Evolutionary conservation across 345 rosid genomes (phyloP), one percentile per base, ranked within the genome.

Genomic region (Hypericum androsaemum): DNA sequence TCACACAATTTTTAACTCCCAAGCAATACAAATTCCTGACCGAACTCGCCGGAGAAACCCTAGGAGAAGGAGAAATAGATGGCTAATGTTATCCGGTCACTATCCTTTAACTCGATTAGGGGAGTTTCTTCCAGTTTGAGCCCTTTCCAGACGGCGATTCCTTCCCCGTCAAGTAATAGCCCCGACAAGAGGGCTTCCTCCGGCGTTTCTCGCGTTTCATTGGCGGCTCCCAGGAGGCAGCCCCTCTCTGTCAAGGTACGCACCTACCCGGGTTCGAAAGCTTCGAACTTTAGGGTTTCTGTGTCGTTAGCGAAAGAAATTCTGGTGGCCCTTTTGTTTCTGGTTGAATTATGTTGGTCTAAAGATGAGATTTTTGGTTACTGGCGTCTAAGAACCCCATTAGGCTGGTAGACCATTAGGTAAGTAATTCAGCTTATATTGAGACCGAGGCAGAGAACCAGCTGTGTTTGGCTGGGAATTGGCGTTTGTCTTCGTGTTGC

Each of bases 81-180:
- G 95, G 89, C 86, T 44, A 88, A 77, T 70, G 83, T 65, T 68
- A 55, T 78, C 59, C 50, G 68, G 57, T 67, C 73, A n/a, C 62
- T 73, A 39, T 65, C 78, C 6, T 54, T 62, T 45, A 71, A 63
- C 47, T 69, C 81, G 1, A 66, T 74, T 64, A 62, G 76, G 58
- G n/a, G n/a, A n/a, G 64, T 72, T 48, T 64, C 88, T 15, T 64
- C 77, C 46, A 63, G 76, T 58, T 61, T 61, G 17, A 70, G 54
- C 39, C 64, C 74, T 58, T 62, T 61, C 16, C 86, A 61, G 46
- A 71, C 77, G 35, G 54, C 53, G 37, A 60, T 74, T 8, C 59
- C 57, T 6, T 57, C 35, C 56, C 66, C 14, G 16, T 58, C 55
- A 32, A 17, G 12, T 13, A 22, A 6, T 56, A 15, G 12, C 64